Evolutionary conservation across 225 moss, liverwort and hornwort species (phyloP).

Genomic region (Rhytidiadelphus loreus): DNA sequence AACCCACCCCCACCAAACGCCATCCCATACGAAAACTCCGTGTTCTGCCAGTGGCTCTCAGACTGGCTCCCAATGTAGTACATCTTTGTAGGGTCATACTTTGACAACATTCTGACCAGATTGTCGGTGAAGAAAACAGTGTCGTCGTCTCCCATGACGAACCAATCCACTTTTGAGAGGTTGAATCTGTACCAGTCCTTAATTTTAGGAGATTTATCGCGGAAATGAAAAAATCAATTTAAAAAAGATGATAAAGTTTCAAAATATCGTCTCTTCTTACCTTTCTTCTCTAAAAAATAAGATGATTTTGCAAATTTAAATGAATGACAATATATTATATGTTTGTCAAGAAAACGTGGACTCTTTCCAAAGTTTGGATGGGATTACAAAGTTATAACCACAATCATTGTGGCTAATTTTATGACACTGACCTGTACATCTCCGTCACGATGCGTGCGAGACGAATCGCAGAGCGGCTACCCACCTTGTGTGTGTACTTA

Average conservation of each 20-base stretch:
- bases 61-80: conserved; percentile 50
- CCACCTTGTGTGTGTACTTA: conserved; percentile 60
- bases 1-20: conserved; percentile 51
- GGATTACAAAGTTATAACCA: not conserved
- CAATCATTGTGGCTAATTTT: not conserved
- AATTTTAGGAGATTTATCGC: not conserved
- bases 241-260: too few relatives aligned
- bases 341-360: not conserved
- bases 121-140: conserved; percentile 88
- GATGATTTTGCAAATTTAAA: not conserved
- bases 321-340: not conserved
- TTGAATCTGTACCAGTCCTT: conserved; percentile 13
- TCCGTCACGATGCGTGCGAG: conserved; percentile 82
- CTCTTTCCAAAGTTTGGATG: not conserved
- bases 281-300: not conserved
- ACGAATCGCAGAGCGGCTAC: conserved; percentile 83
- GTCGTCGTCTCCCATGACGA: conserved; percentile 97
- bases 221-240: not conserved
- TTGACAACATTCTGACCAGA: conserved; percentile 62
- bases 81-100: conserved; percentile 61
- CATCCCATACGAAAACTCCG: conserved; percentile 41
- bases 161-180: conserved; percentile 74
- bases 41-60: conserved; percentile 51
- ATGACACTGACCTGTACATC: conserved; percentile 28
- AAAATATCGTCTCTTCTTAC: not conserved